A percentile compares a stretch with the other conserved stretches of the same genome.
These are phyloP conservation scores for Conticribra guillardii DNA, from an alignment of 108 stramenopile species.

Conservation along the genomic window DNA sequence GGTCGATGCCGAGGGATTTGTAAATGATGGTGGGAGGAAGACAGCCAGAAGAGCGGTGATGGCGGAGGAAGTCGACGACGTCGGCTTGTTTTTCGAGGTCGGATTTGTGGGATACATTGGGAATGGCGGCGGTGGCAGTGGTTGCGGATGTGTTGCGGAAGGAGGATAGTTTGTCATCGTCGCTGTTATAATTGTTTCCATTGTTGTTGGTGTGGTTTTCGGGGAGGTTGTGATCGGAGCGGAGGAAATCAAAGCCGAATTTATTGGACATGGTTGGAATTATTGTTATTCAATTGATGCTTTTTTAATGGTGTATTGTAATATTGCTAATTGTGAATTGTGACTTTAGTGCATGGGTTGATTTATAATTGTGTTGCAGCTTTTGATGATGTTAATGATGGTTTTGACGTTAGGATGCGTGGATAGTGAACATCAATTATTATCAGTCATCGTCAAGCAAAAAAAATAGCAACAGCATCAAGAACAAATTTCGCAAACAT, in stretches of 20 bases:
- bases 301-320: too few relatives aligned
- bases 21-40: constrained; percentile 74
- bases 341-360: too few relatives aligned
- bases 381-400: too few relatives aligned
- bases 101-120: constrained; percentile 64
- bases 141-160: constrained; percentile 6
- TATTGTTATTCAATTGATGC: too few relatives aligned
- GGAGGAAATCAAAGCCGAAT: constrained; percentile 81
- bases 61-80: constrained; percentile 74
- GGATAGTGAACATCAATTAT: too few relatives aligned
- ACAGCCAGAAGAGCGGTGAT: constrained; percentile 78
- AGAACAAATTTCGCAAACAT: too few relatives aligned
- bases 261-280: constrained; percentile 61
- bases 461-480: too few relatives aligned
- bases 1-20: constrained; percentile 74
- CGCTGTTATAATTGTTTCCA: neutral
- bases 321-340: too few relatives aligned
- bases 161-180: neutral
- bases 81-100: constrained; percentile 85
- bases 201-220: constrained; percentile 11
- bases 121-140: constrained; percentile 18
- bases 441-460: too few relatives aligned
- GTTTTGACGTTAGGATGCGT: too few relatives aligned
- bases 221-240: constrained; percentile 58
- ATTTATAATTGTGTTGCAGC: too few relatives aligned